Conservation (phyloP, 768 basidiomycete genomes). For the Termitomyces sp. region DNA sequence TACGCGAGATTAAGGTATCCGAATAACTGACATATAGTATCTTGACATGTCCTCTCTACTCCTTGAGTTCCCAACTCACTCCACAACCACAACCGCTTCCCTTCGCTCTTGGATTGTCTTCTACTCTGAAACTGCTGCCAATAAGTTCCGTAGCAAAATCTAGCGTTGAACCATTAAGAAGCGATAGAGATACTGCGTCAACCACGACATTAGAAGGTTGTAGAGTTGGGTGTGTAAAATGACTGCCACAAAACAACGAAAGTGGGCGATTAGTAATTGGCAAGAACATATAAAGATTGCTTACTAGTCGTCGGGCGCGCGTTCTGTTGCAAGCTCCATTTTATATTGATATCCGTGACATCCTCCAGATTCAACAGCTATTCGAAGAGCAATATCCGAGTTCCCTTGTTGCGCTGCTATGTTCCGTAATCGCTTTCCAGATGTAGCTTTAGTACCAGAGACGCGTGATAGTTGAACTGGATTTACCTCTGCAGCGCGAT, state of each 20-base stretch:
- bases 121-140: constrained; percentile 82
- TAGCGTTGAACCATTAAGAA: constrained; percentile 85
- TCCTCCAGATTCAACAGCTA: constrained; percentile 90
- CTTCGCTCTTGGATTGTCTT: constrained; percentile 87
- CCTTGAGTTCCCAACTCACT: constrained; percentile 90
- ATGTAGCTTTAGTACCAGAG: neutral
- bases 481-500: constrained; percentile 70
- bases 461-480: neutral
- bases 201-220: constrained; percentile 76
- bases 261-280: constrained; percentile 1
- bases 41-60: constrained; percentile 15
- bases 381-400: constrained; percentile 64
- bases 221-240: constrained; percentile 68
- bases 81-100: constrained; percentile 94
- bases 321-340: constrained; percentile 68
- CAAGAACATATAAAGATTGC: constrained; percentile 26
- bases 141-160: constrained; percentile 95
- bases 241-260: constrained; percentile 34
- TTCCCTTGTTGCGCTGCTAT: constrained; percentile 68
- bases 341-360: constrained; percentile 99
- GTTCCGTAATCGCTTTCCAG: constrained; percentile 66
- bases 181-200: constrained; percentile 79
- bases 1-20: neutral
- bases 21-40: neutral
- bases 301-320: constrained; percentile 81